Base-by-base conservation (phyloP, 176 grass and related monocot genomes). In the Alopecurus myosuroides region DNA sequence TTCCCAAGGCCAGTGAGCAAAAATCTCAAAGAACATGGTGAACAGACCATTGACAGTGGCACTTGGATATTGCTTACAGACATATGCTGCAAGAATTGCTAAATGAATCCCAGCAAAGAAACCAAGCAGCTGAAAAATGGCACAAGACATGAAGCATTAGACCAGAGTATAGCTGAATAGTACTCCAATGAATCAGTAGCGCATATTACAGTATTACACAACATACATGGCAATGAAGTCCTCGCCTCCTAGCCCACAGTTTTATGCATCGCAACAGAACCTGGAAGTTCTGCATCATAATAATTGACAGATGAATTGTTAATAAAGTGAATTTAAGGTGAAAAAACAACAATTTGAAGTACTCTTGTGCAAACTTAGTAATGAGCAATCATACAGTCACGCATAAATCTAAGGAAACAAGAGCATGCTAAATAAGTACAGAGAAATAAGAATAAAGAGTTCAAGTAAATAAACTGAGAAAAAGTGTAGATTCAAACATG, bases 101-200 rank as follows among this genome's bases (percentile, higher is more conserved):
- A 92, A 86, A 91, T 90, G 89, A 80, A 92, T 88, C 69, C 93
- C 93, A 45, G 89, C 89, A 86, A 94, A 90, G 78, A 90, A 94
- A 12, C 93, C 93, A 80, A 92, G 87, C 68, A 88, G 55, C 92
- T 94, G 89, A 29, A 84, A 85, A 22, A 76, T 70, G 56, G 13
- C 33, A 73, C 19, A 62, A 29, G 6, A 86, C 39, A 82, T 51
- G 7, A n/a, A 22, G 80, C 11, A 56, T 78, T 48, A 80, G 46
- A 56, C 11, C 57, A 46, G 77, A 65, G 61, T 60, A 76, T 39
- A 87, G 36, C 28, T 55, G 52, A 51, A 87, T 22, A 85, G 15
- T 12, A 49, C n/a, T n/a, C n/a, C n/a, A n/a, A n/a, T n/a, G n/a
- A n/a, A 26, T 30, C 9, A 50, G 11, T 17, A 52, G 5, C 45